phyloP scores from a whole-genome alignment of 2,329 filamentous ascomycete genomes.

The Macrophomina phaseolina region DNA sequence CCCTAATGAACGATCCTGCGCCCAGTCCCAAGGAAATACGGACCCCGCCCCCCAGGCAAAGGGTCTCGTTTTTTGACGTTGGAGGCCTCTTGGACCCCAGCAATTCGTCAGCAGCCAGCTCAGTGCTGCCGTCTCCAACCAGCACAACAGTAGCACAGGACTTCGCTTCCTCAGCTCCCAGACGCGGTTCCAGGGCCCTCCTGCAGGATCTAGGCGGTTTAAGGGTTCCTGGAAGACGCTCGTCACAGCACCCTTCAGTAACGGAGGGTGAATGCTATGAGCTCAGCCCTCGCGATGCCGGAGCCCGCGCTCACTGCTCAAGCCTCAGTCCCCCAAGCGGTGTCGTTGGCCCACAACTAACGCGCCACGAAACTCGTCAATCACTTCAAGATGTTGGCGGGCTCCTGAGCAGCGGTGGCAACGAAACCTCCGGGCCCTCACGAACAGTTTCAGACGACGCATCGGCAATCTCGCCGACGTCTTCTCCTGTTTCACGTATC shows the following conservation, averaged over 20 bases:
- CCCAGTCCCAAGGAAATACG: constrained; percentile 49
- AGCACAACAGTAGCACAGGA: constrained; percentile 47
- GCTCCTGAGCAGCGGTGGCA: neutral
- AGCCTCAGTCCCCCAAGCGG: constrained; percentile 6
- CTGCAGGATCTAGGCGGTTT: constrained; percentile 41
- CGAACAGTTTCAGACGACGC: constrained; percentile 6
- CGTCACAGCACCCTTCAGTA: constrained; percentile 18
- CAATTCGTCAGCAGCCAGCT: constrained; percentile 33
- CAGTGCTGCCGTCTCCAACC: constrained; percentile 30
- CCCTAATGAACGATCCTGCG: constrained; percentile 36
- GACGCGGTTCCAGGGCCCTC: constrained; percentile 39
- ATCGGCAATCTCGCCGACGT: constrained; percentile 9
- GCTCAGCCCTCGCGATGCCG: constrained; percentile 21
- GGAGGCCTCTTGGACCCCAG: constrained; percentile 70
- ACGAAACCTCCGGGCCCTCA: neutral
- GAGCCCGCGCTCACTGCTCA: constrained; percentile 2
- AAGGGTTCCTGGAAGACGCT: constrained; percentile 22
- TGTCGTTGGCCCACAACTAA: constrained; percentile 25
- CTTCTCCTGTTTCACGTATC: neutral
- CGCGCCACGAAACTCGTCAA: constrained; percentile 24
- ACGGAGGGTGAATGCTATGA: constrained; percentile 25
- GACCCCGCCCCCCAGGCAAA: constrained; percentile 51
- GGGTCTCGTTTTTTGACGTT: constrained; percentile 84
- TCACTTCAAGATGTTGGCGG: constrained; percentile 20
- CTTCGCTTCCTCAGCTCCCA: constrained; percentile 41